Evolutionary conservation across 2,329 filamentous ascomycete species (phyloP), one percentile per base, ranked within the genome.

Genomic region (Mariannaea elegans): DNA sequence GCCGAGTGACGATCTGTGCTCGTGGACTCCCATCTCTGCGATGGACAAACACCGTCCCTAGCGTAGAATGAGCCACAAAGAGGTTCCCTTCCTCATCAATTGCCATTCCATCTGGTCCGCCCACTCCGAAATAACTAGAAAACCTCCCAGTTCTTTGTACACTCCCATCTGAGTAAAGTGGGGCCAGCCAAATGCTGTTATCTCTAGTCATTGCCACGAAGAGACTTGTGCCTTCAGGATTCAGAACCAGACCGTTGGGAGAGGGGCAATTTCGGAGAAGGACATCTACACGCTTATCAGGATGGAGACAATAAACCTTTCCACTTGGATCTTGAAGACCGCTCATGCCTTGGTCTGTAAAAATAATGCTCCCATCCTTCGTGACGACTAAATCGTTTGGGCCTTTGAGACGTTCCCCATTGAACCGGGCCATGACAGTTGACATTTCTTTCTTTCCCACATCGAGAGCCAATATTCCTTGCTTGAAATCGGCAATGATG

Each of bases 141-240:
- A 62, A 62, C 6, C 56, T 31, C 10, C 60, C 60, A 18, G 60
- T 59, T 16, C 56, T 59, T 32, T 59, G 56, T 34, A 59, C 56
- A n/a, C 56, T 62, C 13, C 60, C 60, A 24, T 62, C 60, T 6
- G 39, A 45, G 29, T 62, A 59, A 2, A 62, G 46, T 12, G 60
- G 60, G 10, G 45, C 56, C 5, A 59, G 39, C 60, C 60, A 62
- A 18, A 62, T 50, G 19, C 56, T 53, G 46, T 62, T 59, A 42
- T 59, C 56, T 18, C 60, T 41, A 1, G 60, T 62, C 60, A 62
- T 62, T 4, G 60, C 56, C 12, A 62, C 60, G 29, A 59, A 59
- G 16, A 62, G 51, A 7, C 16, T 56, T 0, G 36, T 49, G 16
- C 38, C 45, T 8, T 36, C 13, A 8, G 19, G 8, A 39, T 59